These are phyloP conservation scores for Nannochloropsis gaditana DNA, from an alignment of 108 stramenopile species.

Conservation along the genomic window DNA sequence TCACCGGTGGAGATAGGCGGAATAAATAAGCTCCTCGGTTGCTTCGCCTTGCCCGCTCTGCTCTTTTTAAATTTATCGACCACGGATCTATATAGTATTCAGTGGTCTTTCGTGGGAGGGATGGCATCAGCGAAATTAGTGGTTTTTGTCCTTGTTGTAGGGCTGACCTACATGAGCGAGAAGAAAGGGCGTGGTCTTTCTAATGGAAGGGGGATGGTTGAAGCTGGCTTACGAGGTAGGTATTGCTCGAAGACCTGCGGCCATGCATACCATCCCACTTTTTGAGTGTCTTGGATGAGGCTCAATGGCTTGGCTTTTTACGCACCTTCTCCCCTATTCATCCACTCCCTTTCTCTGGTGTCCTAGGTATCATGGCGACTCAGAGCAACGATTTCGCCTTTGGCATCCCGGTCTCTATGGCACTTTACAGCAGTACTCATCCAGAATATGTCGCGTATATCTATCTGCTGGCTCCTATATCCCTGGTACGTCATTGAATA, in stretches of 20 bases:
- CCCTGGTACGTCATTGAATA: background rate
- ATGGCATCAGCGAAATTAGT: background rate
- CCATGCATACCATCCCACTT: too few relatives aligned
- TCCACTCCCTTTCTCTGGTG: background rate
- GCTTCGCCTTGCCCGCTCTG: background rate
- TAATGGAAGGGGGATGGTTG: background rate
- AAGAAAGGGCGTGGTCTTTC: background rate
- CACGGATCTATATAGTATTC: background rate
- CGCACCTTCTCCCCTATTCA: background rate
- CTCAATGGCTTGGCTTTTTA: background rate
- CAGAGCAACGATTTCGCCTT: conserved; percentile 6
- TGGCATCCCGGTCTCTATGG: background rate
- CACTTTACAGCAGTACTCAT: background rate
- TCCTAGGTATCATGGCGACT: conserved; percentile 10
- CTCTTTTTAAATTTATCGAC: background rate
- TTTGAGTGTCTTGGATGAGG: too few relatives aligned
- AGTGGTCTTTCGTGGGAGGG: conserved; percentile 8
- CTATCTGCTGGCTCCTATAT: background rate
- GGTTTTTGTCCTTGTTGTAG: background rate
- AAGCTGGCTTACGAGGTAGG: conserved; percentile 1
- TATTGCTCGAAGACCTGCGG: background rate
- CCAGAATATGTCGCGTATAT: background rate
- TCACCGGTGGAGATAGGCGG: background rate
- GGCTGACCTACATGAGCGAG: background rate
- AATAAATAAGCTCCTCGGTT: background rate